Evolutionary conservation across 352 stramenopile genomes (phyloP).

Genomic region (Blastocystis sp.): DNA sequence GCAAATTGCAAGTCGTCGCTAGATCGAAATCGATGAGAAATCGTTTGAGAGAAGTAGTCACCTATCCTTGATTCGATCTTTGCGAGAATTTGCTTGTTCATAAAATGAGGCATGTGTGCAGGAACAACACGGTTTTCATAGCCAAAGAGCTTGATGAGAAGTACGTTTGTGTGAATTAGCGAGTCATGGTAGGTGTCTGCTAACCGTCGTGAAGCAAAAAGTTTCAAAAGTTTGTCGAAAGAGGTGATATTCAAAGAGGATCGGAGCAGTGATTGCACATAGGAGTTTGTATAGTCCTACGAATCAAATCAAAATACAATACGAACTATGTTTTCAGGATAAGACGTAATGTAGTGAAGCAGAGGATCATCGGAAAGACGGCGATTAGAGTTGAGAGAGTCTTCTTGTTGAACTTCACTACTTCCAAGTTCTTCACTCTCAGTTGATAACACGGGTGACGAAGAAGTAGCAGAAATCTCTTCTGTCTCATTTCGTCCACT

Average conservation of each 20-base stretch:
- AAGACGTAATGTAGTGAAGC: neutral
- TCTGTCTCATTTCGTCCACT: no score
- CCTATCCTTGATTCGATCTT: constrained; percentile 76
- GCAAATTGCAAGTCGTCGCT: constrained; percentile 87
- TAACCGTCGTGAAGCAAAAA: constrained; percentile 19
- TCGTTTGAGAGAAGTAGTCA: constrained; percentile 74
- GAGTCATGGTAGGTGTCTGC: constrained; percentile 83
- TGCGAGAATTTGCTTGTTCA: constrained; percentile 77
- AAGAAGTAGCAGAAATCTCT: no score
- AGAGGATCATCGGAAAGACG: neutral
- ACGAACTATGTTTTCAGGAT: neutral
- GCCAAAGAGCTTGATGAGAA: constrained; percentile 82
- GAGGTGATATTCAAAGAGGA: neutral
- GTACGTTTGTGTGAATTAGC: constrained; percentile 81
- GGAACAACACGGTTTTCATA: constrained; percentile 76
- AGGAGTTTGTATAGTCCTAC: neutral
- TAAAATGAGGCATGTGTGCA: constrained; percentile 87
- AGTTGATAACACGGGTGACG: no score
- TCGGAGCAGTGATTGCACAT: neutral
- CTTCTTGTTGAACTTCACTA: no score
- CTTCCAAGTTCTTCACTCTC: no score
- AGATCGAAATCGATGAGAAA: constrained; percentile 79
- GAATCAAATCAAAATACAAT: neutral
- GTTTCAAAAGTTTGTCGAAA: neutral
- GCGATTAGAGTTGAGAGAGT: neutral